Percentiles rank a stretch among this genome's conserved stretches.
These are phyloP conservation scores for Populus tomentosa DNA, from an alignment of 441 rosid species.

Conservation along the genomic window DNA sequence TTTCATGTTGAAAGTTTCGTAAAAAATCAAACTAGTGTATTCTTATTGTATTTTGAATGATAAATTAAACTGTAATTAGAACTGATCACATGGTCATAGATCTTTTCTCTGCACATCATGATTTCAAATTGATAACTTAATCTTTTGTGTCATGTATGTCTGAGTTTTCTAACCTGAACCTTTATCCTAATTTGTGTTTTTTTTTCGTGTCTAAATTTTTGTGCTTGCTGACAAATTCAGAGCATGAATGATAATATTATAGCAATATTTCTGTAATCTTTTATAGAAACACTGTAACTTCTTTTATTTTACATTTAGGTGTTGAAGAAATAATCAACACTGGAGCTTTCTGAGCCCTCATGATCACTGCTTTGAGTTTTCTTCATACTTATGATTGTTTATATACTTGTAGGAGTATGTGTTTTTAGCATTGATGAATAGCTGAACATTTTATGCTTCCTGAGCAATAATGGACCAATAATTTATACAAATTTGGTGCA, in stretches of 20 bases:
- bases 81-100: not conserved
- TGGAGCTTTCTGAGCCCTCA: not conserved
- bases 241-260: not conserved
- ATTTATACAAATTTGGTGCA: conserved; percentile 34
- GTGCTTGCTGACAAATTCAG: not conserved
- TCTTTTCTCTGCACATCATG: not conserved
- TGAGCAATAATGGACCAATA: conserved; percentile 17
- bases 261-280: not conserved
- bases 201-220: not conserved
- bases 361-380: not conserved
- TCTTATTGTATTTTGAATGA: not conserved
- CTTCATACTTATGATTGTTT: not conserved
- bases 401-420: conserved; percentile 1
- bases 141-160: not conserved
- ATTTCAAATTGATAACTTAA: not conserved
- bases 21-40: not conserved
- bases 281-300: not conserved
- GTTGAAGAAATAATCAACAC: not conserved
- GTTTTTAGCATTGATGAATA: not conserved
- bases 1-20: not conserved
- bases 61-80: not conserved
- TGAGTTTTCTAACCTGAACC: not conserved
- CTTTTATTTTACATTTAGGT: not conserved
- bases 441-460: not conserved
- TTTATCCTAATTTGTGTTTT: not conserved